phyloP scores from a whole-genome alignment of 768 basidiomycete genomes.

The Naematelia aurantialba region DNA sequence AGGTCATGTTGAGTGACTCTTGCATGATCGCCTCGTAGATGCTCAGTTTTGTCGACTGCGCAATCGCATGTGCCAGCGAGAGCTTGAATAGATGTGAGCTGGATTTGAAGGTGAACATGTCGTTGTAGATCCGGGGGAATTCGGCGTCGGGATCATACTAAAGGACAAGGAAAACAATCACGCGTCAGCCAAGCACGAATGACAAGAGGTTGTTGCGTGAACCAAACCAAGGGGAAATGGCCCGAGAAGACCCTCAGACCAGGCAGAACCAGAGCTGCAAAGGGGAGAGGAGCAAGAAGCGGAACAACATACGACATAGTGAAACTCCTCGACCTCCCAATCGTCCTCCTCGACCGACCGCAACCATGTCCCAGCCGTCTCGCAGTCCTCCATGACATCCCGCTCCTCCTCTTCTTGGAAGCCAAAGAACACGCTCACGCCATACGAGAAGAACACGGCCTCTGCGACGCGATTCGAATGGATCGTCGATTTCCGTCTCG shows the following conservation, averaged over 20 bases:
- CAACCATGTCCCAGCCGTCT: constrained; percentile 65
- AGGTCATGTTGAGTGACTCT: constrained; percentile 72
- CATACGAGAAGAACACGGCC: constrained; percentile 59
- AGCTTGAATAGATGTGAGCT: constrained; percentile 63
- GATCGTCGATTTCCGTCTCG: constrained; percentile 19
- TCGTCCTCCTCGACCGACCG: constrained; percentile 62
- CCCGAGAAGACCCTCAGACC: too few relatives aligned
- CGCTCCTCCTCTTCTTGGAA: constrained; percentile 73
- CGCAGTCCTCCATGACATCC: constrained; percentile 77
- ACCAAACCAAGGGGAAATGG: too few relatives aligned
- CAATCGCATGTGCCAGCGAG: constrained; percentile 89
- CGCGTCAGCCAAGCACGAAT: too few relatives aligned
- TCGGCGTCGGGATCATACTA: constrained; percentile 79
- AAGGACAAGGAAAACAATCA: constrained; percentile 10
- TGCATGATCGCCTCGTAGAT: constrained; percentile 77
- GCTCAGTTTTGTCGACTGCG: constrained; percentile 87
- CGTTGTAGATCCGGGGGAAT: constrained; percentile 90
- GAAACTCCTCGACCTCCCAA: constrained; percentile 92
- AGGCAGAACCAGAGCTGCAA: too few relatives aligned
- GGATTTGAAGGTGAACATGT: constrained; percentile 92
- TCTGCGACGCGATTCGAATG: constrained; percentile 47
- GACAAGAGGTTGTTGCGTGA: too few relatives aligned
- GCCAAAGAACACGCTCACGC: constrained; percentile 89
- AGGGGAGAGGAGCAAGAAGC: not conserved
- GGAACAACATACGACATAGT: constrained; percentile 63